Evolutionary conservation across 2,329 filamentous ascomycete genomes (phyloP).

Genomic region (Boeremia lycopersici): DNA sequence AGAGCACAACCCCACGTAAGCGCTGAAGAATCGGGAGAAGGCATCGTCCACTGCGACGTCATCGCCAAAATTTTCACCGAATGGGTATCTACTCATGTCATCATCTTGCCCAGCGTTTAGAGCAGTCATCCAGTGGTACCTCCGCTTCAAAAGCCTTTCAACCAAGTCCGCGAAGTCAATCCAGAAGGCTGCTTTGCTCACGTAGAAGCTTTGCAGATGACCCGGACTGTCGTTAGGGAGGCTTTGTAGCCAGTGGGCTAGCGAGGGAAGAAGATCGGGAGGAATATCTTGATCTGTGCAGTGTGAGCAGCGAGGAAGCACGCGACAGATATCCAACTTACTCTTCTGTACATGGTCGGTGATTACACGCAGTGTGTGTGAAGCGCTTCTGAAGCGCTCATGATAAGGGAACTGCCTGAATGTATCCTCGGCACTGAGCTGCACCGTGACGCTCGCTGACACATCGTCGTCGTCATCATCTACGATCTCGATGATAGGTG

Average conservation of each 20-base stretch:
- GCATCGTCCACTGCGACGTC: constrained; percentile 31
- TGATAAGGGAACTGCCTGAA: constrained; percentile 42
- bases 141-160: constrained; percentile 34
- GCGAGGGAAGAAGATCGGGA: constrained; percentile 28
- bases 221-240: constrained; percentile 32
- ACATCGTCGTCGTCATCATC: constrained; percentile 40
- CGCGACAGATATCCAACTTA: constrained; percentile 14
- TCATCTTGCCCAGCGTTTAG: constrained; percentile 15
- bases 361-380: constrained; percentile 15
- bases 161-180: constrained; percentile 40
- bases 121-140: constrained; percentile 28
- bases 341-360: constrained; percentile 33
- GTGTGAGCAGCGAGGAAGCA: neutral
- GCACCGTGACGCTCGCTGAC: constrained; percentile 20
- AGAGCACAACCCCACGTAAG: constrained; percentile 37
- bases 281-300: constrained; percentile 6
- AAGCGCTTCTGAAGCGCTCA: neutral
- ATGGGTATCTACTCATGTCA: constrained; percentile 32
- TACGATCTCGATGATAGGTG: constrained; percentile 48
- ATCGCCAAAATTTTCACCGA: constrained; percentile 35
- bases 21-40: constrained; percentile 35
- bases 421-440: constrained; percentile 34
- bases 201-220: constrained; percentile 32
- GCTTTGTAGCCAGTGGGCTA: constrained; percentile 37
- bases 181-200: constrained; percentile 41